phyloP scores from a whole-genome alignment of 2,329 filamentous ascomycete genomes.

The Diaporthe australafricana region DNA sequence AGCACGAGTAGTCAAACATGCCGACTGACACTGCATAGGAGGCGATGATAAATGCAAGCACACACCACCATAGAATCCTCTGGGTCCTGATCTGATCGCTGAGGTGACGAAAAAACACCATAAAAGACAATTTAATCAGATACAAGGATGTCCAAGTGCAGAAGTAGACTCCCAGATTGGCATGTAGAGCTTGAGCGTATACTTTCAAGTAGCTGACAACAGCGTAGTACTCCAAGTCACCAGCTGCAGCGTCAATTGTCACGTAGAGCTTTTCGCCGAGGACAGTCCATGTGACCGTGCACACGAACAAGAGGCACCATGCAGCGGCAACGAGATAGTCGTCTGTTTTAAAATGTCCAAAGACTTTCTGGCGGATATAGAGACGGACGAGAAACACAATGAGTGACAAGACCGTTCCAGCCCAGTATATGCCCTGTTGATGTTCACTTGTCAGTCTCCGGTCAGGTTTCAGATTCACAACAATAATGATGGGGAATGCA shows the following conservation, averaged over 20 bases:
- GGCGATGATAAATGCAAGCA: not conserved
- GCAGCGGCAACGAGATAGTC: not conserved
- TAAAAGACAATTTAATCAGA: not conserved
- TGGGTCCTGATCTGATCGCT: not conserved
- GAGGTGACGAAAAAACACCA: not conserved
- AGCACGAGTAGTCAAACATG: not conserved
- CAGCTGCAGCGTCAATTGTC: not conserved
- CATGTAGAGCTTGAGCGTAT: not conserved
- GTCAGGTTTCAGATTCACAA: too few species aligned
- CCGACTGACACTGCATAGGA: not conserved
- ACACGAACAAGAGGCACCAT: not conserved
- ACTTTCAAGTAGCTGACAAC: not conserved
- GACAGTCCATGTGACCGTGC: not conserved
- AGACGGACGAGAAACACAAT: not conserved
- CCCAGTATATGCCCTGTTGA: not conserved
- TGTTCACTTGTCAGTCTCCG: too few species aligned
- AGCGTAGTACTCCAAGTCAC: not conserved
- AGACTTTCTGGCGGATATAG: not conserved
- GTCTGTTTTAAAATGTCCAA: not conserved
- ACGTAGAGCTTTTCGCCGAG: not conserved
- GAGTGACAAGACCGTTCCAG: not conserved
- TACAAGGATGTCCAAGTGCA: slow-evolving; percentile 1
- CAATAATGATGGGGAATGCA: too few species aligned
- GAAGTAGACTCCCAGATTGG: not conserved
- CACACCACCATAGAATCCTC: not conserved